These are phyloP conservation scores for Penicillium longicatenatum DNA, from an alignment of 495 filamentous ascomycete genomes.

Conservation along the genomic window DNA sequence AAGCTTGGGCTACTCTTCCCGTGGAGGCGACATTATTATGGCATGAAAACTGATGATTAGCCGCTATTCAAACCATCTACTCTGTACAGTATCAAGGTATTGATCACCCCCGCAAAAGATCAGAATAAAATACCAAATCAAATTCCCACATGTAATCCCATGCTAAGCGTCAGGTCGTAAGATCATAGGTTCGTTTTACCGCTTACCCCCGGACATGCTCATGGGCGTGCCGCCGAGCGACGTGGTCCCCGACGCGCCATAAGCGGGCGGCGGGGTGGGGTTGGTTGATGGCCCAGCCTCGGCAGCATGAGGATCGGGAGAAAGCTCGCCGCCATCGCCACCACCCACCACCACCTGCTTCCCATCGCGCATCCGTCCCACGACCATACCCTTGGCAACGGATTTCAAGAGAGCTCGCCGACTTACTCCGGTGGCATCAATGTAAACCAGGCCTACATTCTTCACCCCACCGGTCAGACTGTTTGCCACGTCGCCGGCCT, in stretches of 20 bases:
- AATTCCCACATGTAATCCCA: not conserved
- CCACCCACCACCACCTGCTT: slow-evolving; percentile 85
- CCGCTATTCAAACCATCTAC: not conserved
- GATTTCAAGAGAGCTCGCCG: slow-evolving; percentile 84
- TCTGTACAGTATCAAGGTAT: not conserved
- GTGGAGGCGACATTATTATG: not conserved
- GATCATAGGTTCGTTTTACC: slow-evolving; percentile 18
- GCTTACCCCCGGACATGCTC: slow-evolving; percentile 39
- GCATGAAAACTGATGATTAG: not conserved
- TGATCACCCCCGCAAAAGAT: not conserved
- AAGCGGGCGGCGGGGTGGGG: slow-evolving; percentile 46
- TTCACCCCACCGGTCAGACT: slow-evolving; percentile 82
- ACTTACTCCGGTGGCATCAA: slow-evolving; percentile 91
- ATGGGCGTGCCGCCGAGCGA: slow-evolving; percentile 34
- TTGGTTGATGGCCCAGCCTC: slow-evolving; percentile 31
- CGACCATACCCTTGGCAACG: slow-evolving; percentile 98
- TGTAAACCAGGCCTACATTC: slow-evolving; percentile 97
- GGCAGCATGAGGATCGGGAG: slow-evolving; percentile 19
- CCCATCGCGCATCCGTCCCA: slow-evolving; percentile 80
- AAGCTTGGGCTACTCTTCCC: slow-evolving; percentile 10
- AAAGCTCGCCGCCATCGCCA: slow-evolving; percentile 66
- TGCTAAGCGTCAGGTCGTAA: not conserved
- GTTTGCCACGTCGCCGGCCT: slow-evolving; percentile 74
- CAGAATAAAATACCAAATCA: not conserved
- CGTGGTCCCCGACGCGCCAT: slow-evolving; percentile 40